Conservation (phyloP, 345 rosid genomes). For the Lumnitzera racemosa region DNA sequence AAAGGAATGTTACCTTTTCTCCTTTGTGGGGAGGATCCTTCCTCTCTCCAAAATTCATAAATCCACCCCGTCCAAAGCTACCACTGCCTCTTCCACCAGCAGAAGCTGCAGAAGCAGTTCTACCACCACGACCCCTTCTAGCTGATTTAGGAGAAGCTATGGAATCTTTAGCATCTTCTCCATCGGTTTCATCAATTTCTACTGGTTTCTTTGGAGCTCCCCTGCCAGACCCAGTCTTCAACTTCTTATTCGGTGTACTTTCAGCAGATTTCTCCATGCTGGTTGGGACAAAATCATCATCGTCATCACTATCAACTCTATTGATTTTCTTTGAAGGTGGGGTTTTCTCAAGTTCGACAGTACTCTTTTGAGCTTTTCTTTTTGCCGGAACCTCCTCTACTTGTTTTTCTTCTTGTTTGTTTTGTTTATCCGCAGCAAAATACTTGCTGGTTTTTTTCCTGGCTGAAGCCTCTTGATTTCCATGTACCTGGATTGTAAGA, state of each 20-base stretch:
- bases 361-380: conserved; percentile 46
- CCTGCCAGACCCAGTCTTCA: conserved; percentile 66
- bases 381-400: conserved; percentile 46
- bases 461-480: conserved; percentile 39
- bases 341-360: conserved; percentile 31
- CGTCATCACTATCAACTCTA: conserved; percentile 43
- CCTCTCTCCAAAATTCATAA: conserved; percentile 90
- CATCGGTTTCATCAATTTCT: conserved; percentile 43
- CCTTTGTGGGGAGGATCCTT: conserved; percentile 99
- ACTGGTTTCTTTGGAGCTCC: conserved; percentile 49
- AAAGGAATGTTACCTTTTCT: conserved; percentile 61
- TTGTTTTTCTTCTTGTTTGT: conserved; percentile 52
- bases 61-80: conserved; percentile 79
- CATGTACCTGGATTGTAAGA: conserved; percentile 25
- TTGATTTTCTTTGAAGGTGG: conserved; percentile 42
- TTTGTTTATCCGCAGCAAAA: conserved; percentile 58
- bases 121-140: conserved; percentile 85
- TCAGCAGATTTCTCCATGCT: conserved; percentile 31
- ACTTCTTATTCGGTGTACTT: conserved; percentile 64
- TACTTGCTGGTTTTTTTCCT: conserved; percentile 95
- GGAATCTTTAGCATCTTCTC: conserved; percentile 44
- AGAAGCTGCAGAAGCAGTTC: conserved; percentile 51
- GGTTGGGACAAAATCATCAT: conserved; percentile 59
- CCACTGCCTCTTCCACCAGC: conserved; percentile 85
- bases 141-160: conserved; percentile 52